Evolutionary conservation across 148 eudicot species (phyloP), one percentile per base, ranked within the genome.

Genomic region (Spergularia marina): DNA sequence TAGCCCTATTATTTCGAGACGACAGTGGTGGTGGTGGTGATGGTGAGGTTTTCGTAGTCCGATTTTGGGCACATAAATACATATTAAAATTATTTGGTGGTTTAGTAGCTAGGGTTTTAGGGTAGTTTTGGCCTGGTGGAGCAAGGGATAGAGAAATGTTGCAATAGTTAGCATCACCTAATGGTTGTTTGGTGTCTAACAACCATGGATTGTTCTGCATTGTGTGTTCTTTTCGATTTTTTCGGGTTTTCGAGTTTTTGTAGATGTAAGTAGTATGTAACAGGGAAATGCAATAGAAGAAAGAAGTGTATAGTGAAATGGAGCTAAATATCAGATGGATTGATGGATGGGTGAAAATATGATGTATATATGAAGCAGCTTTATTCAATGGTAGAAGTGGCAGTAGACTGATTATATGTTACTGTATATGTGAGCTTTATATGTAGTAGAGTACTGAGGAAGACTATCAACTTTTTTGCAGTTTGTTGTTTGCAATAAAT

Each of bases 51-150:
- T 57, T 57, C 57, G 53, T 63, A 0, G 55, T 10, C 15, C 52
- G 39, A 40, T 44, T 40, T 17, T 66, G 2, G 21, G 76, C 9
- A 14, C 63, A 67, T 21, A 56, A 21, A 4, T 18, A 66, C 72
- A 57, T 66, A 41, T 44, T 39, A 17, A 13, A 4, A 58, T 34
- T n/a, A 8, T 9, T 16, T 74, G 41, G 7, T 20, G 23, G 47
- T 21, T 51, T 30, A 12, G 30, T 12, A 53, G 60, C 53, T 74
- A 67, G 65, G 72, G 65, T 56, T 55, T 66, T 67, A 0, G 49
- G 30, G 39, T 66, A 40, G 53, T 44, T 74, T 68, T 70, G 74
- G 60, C 79, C 74, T 6, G 79, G 79, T 23, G 79, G 79, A 69
- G 74, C 73, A 0, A 77, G 44, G 4, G 79, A 77, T 9, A 77